Evolutionary conservation across 495 filamentous ascomycete genomes (phyloP).

Genomic region (Usnea hakonensis): DNA sequence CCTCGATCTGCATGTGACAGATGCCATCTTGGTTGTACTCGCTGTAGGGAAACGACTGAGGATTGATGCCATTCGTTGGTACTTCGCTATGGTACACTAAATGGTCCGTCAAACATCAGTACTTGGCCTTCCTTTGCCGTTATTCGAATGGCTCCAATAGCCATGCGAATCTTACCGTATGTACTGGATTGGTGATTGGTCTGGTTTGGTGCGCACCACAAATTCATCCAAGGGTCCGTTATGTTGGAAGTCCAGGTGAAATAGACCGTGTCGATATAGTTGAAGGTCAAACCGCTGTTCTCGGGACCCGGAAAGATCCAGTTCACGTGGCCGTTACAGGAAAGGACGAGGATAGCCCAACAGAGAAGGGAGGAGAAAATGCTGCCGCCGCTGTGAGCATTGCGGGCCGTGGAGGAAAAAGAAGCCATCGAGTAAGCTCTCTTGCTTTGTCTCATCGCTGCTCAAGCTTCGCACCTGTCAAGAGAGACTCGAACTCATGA

Average conservation of each 20-base stretch:
- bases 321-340: conserved; percentile 8
- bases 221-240: conserved; percentile 8
- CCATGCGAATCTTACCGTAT: conserved; percentile 9
- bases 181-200: background rate
- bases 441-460: background rate
- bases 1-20: conserved; percentile 15
- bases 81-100: conserved; percentile 13
- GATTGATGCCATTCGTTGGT: conserved; percentile 9
- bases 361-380: background rate
- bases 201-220: conserved; percentile 11
- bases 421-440: background rate
- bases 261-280: conserved; percentile 22
- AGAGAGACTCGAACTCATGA: background rate
- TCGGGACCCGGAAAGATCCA: conserved; percentile 13
- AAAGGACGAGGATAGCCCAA: background rate
- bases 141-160: background rate
- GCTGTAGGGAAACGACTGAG: conserved; percentile 11
- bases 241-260: conserved; percentile 20
- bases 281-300: conserved; percentile 20
- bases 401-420: background rate
- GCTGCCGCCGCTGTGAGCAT: background rate
- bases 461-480: background rate
- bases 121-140: background rate
- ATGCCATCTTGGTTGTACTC: conserved; percentile 10
- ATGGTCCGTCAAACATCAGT: background rate